A percentile compares a stretch with the other conserved stretches of the same genome.
These are phyloP conservation scores for Plasmopara halstedii DNA, from an alignment of 352 stramenopile genomes.

Conservation along the genomic window DNA sequence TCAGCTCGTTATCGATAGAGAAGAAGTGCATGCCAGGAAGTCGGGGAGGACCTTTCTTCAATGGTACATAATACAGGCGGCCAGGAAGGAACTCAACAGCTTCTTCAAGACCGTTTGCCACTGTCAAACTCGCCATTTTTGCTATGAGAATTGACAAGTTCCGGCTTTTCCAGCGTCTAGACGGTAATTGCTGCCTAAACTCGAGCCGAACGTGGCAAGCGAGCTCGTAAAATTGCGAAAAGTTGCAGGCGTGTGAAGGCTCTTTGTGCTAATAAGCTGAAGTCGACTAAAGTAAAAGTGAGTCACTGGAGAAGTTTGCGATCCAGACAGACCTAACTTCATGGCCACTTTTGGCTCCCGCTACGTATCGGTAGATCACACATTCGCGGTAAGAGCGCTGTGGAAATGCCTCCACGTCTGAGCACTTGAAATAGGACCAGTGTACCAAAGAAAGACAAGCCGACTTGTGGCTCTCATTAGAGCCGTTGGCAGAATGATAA, in stretches of 20 bases:
- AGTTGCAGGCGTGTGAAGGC: constrained; percentile 9
- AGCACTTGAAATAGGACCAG: constrained; percentile 15
- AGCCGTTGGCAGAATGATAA: no score
- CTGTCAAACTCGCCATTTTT: constrained; percentile 15
- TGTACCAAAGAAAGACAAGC: not conserved
- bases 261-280: constrained; percentile 21
- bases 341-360: not conserved
- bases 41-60: constrained; percentile 51
- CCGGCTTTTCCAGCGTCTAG: not conserved
- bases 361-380: not conserved
- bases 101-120: constrained; percentile 43
- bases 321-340: constrained; percentile 14
- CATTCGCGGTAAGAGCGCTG: not conserved
- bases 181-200: not conserved
- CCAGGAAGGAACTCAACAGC: constrained; percentile 53
- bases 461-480: no score
- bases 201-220: no score
- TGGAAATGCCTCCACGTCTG: constrained; percentile 4
- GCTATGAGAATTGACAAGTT: constrained; percentile 1
- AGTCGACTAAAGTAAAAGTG: constrained; percentile 21
- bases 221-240: no score
- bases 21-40: constrained; percentile 55
- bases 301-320: constrained; percentile 2
- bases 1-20: constrained; percentile 88
- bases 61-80: constrained; percentile 51